A percentile compares a stretch with the other conserved stretches of the same genome.
These are phyloP conservation scores for Sphagnum contortum DNA, from an alignment of 225 moss, liverwort and hornwort species.

Conservation along the genomic window DNA sequence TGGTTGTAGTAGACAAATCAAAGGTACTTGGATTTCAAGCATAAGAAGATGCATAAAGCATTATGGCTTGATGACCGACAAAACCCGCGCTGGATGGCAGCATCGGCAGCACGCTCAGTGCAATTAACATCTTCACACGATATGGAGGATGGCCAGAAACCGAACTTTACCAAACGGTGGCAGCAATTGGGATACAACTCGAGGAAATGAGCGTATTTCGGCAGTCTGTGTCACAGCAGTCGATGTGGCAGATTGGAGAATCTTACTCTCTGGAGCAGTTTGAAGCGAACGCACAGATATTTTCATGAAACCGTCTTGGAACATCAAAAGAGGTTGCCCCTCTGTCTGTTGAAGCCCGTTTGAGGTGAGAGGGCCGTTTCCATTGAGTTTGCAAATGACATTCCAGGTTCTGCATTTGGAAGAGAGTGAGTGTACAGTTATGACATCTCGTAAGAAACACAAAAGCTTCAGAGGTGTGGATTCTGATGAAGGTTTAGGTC, in stretches of 20 bases:
- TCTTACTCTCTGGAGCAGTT: constrained; percentile 85
- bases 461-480: constrained; percentile 13
- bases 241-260: constrained; percentile 96
- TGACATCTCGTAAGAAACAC: constrained; percentile 6
- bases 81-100: no score
- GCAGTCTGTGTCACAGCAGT: constrained; percentile 75
- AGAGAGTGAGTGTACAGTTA: constrained; percentile 32
- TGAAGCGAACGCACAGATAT: constrained; percentile 69
- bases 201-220: constrained; percentile 47
- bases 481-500: constrained; percentile 13
- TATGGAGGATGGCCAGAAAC: constrained; percentile 37
- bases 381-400: constrained; percentile 89
- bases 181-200: constrained; percentile 97
- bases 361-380: constrained; percentile 77
- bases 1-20: no score
- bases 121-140: no score
- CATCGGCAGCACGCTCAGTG: no score
- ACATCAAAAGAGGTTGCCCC: constrained; percentile 37
- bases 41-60: no score
- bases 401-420: constrained; percentile 84
- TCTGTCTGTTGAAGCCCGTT: constrained; percentile 49
- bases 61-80: no score
- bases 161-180: constrained; percentile 72
- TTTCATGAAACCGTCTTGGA: constrained; percentile 65
- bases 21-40: no score